Evolutionary conservation across 306 rosid genomes (phyloP).

Genomic region (Pyrus pyrifolia): DNA sequence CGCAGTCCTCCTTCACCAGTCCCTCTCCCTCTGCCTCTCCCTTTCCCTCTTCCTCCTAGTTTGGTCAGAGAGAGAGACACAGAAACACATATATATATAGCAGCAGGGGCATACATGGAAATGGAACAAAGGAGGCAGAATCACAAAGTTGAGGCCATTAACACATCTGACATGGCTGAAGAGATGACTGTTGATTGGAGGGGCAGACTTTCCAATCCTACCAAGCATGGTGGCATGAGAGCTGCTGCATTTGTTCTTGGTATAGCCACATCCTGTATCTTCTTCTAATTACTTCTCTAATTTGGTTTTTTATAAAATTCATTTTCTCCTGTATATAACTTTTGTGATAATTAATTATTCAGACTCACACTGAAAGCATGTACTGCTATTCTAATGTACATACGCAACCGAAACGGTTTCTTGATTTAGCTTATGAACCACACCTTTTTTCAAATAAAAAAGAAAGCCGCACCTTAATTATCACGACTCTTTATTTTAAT

Average conservation of each 20-base stretch:
- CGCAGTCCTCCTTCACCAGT: not conserved
- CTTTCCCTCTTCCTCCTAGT: not conserved
- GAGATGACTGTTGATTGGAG: slow-evolving; percentile 68
- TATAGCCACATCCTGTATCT: slow-evolving; percentile 5
- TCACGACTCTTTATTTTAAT: too few relatives aligned
- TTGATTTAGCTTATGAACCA: not conserved
- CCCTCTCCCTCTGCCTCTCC: not conserved
- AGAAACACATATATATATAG: not conserved
- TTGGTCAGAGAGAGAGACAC: not conserved
- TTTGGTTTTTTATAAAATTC: not conserved
- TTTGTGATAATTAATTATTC: not conserved
- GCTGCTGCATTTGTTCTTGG: slow-evolving; percentile 75
- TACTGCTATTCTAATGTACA: not conserved
- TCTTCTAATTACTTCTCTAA: not conserved
- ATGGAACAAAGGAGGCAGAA: slow-evolving; percentile 25
- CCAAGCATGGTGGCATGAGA: slow-evolving; percentile 58
- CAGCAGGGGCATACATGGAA: not conserved
- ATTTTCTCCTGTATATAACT: not conserved
- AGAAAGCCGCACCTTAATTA: not conserved
- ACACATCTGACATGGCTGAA: slow-evolving; percentile 7
- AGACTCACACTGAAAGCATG: not conserved
- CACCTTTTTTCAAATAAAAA: not conserved
- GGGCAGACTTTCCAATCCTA: slow-evolving; percentile 64
- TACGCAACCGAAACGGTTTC: not conserved
- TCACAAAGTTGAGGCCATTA: slow-evolving; percentile 23